phyloP scores from a whole-genome alignment of 495 filamentous ascomycete genomes.

The Xylaria scruposa region DNA sequence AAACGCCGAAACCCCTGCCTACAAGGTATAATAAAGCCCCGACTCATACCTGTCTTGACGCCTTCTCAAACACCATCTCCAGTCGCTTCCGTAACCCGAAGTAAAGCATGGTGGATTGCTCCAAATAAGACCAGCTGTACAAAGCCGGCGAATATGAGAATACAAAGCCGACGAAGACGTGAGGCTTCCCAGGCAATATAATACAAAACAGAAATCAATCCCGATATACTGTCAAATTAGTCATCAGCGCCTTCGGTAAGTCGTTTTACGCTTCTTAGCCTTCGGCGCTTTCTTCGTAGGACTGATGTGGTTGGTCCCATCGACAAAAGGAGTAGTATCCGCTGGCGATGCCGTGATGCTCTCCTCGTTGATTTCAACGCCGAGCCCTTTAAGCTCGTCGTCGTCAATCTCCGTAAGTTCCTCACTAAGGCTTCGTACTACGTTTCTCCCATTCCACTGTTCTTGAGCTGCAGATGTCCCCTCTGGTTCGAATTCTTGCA shows the following conservation, averaged over 20 bases:
- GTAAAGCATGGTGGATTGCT: constrained; percentile 19
- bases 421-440: constrained; percentile 79
- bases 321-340: constrained; percentile 34
- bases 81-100: not conserved
- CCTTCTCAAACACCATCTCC: constrained; percentile 31
- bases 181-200: constrained; percentile 17
- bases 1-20: constrained; percentile 15
- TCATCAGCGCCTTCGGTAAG: constrained; percentile 37
- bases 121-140: constrained; percentile 10
- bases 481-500: constrained; percentile 77
- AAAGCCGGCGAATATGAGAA: constrained; percentile 16
- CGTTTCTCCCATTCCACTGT: constrained; percentile 77
- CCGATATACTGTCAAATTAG: constrained; percentile 1
- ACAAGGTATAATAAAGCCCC: constrained; percentile 19
- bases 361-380: constrained; percentile 51
- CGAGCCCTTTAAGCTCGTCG: constrained; percentile 73
- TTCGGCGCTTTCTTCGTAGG: constrained; percentile 41
- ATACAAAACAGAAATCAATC: constrained; percentile 24
- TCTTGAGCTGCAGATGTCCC: constrained; percentile 75
- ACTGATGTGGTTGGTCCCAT: constrained; percentile 26
- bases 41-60: constrained; percentile 11
- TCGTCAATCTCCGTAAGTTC: constrained; percentile 89
- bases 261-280: constrained; percentile 41
- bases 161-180: constrained; percentile 22
- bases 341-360: constrained; percentile 51